Evolutionary conservation across 768 basidiomycete genomes (phyloP).

Genomic region (Heimioporus sp.): DNA sequence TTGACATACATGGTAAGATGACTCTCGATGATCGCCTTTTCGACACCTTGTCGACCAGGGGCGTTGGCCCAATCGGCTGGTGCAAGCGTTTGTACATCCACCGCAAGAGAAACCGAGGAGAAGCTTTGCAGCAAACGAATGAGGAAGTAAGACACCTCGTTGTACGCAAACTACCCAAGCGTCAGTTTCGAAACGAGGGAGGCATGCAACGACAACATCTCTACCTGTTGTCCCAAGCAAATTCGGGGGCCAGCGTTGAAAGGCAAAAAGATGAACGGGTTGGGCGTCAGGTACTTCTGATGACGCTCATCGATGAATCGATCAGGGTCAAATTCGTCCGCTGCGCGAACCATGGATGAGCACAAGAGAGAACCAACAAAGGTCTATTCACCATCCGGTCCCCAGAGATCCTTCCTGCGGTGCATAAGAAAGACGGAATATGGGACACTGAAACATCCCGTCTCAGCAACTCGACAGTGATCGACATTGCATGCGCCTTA

Average conservation of each 20-base stretch:
- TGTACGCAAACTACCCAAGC: conserved; percentile 50
- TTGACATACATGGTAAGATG: conserved; percentile 44
- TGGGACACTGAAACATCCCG: conserved; percentile 24
- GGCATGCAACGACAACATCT: background rate
- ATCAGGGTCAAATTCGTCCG: conserved; percentile 63
- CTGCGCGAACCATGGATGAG: conserved; percentile 27
- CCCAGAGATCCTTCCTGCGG: conserved; percentile 38
- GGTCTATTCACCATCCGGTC: conserved; percentile 48
- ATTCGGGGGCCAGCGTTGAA: conserved; percentile 41
- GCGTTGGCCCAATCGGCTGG: conserved; percentile 34
- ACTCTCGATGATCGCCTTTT: conserved; percentile 38
- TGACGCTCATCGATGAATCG: conserved; percentile 63
- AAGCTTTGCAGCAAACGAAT: conserved; percentile 44
- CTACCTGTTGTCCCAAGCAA: conserved; percentile 38
- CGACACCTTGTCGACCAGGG: conserved; percentile 35
- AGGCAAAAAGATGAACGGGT: conserved; percentile 50
- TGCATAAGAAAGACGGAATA: conserved; percentile 61
- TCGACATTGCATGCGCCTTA: conserved; percentile 3
- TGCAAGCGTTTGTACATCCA: too few species aligned
- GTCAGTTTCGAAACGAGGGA: background rate
- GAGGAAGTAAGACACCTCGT: conserved; percentile 54
- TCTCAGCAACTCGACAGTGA: background rate
- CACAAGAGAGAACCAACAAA: background rate
- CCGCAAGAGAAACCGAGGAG: too few species aligned
- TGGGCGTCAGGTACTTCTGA: conserved; percentile 51